Evolutionary conservation across 129 eudicot species (phyloP).

Genomic region (Apium graveolens): DNA sequence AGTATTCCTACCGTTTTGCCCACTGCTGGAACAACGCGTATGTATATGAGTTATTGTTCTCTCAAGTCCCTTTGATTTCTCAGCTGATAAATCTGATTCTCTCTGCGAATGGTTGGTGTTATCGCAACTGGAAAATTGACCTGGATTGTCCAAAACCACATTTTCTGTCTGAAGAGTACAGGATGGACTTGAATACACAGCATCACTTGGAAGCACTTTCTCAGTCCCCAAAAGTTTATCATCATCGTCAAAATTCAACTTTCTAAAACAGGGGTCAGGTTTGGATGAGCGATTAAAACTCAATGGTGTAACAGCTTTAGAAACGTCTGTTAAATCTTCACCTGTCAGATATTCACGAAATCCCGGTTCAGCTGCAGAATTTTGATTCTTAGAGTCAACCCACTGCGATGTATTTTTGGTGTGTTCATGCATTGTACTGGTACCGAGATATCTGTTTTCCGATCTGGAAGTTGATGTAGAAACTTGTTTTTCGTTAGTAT

Average conservation of each 20-base stretch:
- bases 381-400: slow-evolving; percentile 11
- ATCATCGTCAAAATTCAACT: slow-evolving; percentile 10
- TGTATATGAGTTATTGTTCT: not conserved
- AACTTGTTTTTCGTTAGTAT: not conserved
- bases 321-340: not conserved
- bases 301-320: not conserved
- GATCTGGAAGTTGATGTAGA: slow-evolving; percentile 10
- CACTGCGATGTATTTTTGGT: slow-evolving; percentile 3
- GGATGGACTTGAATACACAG: slow-evolving; percentile 7
- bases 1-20: slow-evolving; percentile 11
- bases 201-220: slow-evolving; percentile 8
- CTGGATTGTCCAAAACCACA: not conserved
- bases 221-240: slow-evolving; percentile 1
- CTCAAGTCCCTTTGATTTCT: slow-evolving; percentile 7
- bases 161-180: slow-evolving; percentile 2
- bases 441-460: not conserved
- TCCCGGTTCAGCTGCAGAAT: slow-evolving; percentile 6
- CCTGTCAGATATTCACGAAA: not conserved
- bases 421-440: slow-evolving; percentile 10
- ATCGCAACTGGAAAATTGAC: not conserved
- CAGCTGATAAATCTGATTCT: slow-evolving; percentile 3
- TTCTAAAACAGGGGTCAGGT: slow-evolving; percentile 3
- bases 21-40: slow-evolving; percentile 1
- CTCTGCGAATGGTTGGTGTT: slow-evolving; percentile 7
- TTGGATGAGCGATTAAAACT: not conserved